These are phyloP conservation scores for Calonectria fujianensis DNA, from an alignment of 2,329 filamentous ascomycete genomes.

Conservation along the genomic window DNA sequence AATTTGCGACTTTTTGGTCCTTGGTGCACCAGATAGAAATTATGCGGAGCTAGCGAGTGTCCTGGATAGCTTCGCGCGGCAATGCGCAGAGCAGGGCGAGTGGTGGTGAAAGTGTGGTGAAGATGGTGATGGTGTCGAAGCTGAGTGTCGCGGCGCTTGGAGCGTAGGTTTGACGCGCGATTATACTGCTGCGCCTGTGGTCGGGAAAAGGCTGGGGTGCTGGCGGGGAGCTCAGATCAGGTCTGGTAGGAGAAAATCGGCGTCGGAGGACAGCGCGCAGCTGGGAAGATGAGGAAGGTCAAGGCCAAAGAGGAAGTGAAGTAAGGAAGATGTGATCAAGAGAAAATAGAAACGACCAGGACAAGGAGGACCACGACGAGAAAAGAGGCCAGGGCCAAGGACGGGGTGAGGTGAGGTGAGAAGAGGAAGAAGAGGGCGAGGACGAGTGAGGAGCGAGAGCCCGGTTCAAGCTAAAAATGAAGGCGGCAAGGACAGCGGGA, in stretches of 20 bases:
- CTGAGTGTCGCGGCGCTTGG: constrained; percentile 55
- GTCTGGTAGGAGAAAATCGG: constrained; percentile 45
- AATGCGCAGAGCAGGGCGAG: constrained; percentile 30
- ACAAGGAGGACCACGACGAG: constrained; percentile 42
- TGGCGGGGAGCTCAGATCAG: constrained; percentile 56
- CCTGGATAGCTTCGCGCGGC: constrained; percentile 38
- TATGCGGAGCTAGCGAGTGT: constrained; percentile 37
- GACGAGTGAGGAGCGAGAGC: constrained; percentile 44
- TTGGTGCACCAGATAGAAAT: constrained; percentile 24
- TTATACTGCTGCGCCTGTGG: constrained; percentile 57
- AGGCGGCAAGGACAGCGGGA: constrained; percentile 50
- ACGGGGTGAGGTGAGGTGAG: constrained; percentile 44
- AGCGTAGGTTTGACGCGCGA: constrained; percentile 58
- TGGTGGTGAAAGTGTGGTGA: constrained; percentile 34
- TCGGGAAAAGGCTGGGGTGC: constrained; percentile 49
- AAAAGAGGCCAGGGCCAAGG: constrained; percentile 49
- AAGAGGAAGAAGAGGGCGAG: constrained; percentile 42
- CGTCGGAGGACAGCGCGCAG: constrained; percentile 31
- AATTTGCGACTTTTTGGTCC: constrained; percentile 25
- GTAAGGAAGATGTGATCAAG: constrained; percentile 38
- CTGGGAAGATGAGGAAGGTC: constrained; percentile 34
- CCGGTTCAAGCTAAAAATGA: constrained; percentile 51
- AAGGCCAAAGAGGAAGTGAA: constrained; percentile 38
- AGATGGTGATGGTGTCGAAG: constrained; percentile 43
- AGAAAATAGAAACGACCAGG: constrained; percentile 31